Percentiles rank a stretch among this genome's conserved stretches.
These are phyloP conservation scores for Neurospora intermedia DNA, from an alignment of 495 filamentous ascomycete species.

Conservation along the genomic window DNA sequence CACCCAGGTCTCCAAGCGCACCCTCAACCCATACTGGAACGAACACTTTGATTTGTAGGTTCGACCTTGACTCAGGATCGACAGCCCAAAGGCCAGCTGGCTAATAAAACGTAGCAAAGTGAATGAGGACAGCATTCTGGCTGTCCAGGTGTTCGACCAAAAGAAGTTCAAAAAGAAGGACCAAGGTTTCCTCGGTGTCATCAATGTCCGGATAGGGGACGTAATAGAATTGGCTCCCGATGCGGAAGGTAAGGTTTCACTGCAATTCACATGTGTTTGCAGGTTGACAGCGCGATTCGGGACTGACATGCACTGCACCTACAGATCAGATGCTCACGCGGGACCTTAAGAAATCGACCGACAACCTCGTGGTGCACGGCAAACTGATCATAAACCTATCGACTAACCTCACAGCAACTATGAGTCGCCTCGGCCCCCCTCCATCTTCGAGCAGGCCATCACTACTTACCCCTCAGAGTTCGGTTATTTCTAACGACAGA, in stretches of 20 bases:
- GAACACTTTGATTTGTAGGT: conserved; percentile 93
- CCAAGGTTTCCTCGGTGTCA: conserved; percentile 94
- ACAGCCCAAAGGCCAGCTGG: background rate
- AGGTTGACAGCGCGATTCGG: background rate
- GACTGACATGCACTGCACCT: background rate
- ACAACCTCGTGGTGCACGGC: conserved; percentile 94
- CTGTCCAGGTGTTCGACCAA: conserved; percentile 97
- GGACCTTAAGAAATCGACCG: conserved; percentile 94
- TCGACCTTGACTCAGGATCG: background rate
- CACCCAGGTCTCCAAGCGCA: conserved; percentile 91
- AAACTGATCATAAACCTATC: conserved; percentile 95
- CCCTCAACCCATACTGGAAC: conserved; percentile 98
- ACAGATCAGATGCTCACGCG: conserved; percentile 88
- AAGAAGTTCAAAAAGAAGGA: conserved; percentile 99
- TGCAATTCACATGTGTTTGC: background rate
- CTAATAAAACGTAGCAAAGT: conserved; percentile 51
- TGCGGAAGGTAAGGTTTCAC: conserved; percentile 65
- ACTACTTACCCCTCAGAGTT: conserved; percentile 27
- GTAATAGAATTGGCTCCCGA: conserved; percentile 81
- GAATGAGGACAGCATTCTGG: conserved; percentile 88
- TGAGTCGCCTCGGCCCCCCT: conserved; percentile 9
- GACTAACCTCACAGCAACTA: conserved; percentile 56
- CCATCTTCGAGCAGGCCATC: conserved; percentile 33
- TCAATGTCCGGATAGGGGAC: conserved; percentile 90
- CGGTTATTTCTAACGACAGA: conserved; percentile 22